Base-by-base conservation (phyloP, 2,329 filamentous ascomycete genomes). In the Fusarium sp. region DNA sequence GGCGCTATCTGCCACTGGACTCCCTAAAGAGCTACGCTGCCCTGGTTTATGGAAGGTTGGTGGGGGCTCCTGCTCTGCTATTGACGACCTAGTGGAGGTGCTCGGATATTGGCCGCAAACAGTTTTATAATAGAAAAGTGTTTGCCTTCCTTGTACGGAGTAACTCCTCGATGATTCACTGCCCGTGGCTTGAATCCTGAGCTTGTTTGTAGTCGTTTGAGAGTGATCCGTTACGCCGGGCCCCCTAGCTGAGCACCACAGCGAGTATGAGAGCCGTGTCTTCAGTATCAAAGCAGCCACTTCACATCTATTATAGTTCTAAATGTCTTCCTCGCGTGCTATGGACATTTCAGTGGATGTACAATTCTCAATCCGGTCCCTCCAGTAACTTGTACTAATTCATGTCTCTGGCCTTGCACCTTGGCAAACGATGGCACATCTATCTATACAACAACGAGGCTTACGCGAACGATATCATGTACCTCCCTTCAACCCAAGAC, bases 1-100 rank as follows among this genome's bases (percentile, higher is more conserved):
- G 66, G 66, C 66, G 66, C 62, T 69, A 59, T 55, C 40, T 24
- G 57, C 36, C 66, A 59, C 62, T 68, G 49, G 62, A 62, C 51
- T 46, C 39, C 48, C 42, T 30, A 28, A 26, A 26, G 51, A 28
- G 38, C 20, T 47, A 28, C 26, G 39, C 50, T 42, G 34, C 30
- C 12, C 47, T 7, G 34, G 34, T 40, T 49, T 38, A 20, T 14
- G n/a, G n/a, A 34, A 10, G 24, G 30, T 52, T 36, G 46, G 56
- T 60, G 44, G 56, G 43, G 55, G 47, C 7, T 48, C n/a, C 21
- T 28, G 26, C 21, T 56, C 15, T 32, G 26, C 6, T 45, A 21
- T 23, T 19, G 8, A 32, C 8, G 34, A 19, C n/a, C n/a, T n/a
- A n/a, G n/a, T 36, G 34, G 34, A n/a, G n/a, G 34, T n/a, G 17